phyloP scores from a whole-genome alignment of 2,329 filamentous ascomycete species.

The Colletotrichum tropicale region DNA sequence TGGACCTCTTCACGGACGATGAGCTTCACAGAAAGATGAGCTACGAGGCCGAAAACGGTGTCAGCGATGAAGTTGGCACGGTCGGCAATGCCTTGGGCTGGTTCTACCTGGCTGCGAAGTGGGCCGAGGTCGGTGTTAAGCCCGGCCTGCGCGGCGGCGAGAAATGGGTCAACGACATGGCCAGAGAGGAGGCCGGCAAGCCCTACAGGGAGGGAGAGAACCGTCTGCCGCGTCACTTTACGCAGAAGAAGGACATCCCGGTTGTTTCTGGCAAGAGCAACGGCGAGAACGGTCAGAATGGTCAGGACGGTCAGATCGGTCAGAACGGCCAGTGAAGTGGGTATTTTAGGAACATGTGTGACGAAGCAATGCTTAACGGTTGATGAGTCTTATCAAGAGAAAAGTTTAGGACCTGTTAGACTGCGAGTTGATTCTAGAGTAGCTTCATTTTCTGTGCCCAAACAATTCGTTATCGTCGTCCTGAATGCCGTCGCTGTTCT shows the following conservation, averaged over 20 bases:
- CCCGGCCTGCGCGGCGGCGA: slow-evolving; percentile 60
- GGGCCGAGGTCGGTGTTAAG: slow-evolving; percentile 57
- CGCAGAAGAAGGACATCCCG: slow-evolving; percentile 29
- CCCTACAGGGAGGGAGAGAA: slow-evolving; percentile 66
- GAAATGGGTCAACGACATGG: slow-evolving; percentile 77
- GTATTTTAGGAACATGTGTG: not conserved
- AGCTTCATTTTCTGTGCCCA: not conserved
- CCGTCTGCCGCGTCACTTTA: slow-evolving; percentile 57
- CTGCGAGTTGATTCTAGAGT: not conserved
- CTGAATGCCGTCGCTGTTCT: not conserved
- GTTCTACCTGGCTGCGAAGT: slow-evolving; percentile 77
- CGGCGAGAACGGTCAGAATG: not conserved
- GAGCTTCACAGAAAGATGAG: slow-evolving; percentile 71
- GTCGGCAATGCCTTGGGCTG: slow-evolving; percentile 79
- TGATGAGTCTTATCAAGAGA: not conserved
- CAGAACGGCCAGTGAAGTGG: not conserved
- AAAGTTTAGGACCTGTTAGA: not conserved
- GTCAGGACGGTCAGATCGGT: not conserved
- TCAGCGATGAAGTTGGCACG: slow-evolving; percentile 83
- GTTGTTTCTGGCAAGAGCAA: not conserved
- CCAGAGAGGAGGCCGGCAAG: slow-evolving; percentile 65
- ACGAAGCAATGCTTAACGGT: not conserved
- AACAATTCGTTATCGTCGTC: not conserved
- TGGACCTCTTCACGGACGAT: slow-evolving; percentile 69
- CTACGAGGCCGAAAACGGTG: slow-evolving; percentile 64